A percentile compares a stretch with the other conserved stretches of the same genome.
These are phyloP conservation scores for Pelargonium australe DNA, from an alignment of 441 rosid genomes.

Conservation along the genomic window DNA sequence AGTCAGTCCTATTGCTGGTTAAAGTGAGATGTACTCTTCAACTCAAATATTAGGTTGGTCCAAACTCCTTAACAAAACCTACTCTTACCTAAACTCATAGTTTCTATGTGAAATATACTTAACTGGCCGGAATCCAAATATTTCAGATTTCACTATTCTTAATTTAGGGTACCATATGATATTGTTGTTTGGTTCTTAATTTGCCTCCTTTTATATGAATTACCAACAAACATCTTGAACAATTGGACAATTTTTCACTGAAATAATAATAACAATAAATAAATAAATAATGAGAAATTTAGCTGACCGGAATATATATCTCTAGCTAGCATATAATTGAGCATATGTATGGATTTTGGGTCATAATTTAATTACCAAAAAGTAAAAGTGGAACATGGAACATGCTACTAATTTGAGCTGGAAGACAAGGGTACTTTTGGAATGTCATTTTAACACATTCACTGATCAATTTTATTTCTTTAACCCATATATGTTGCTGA, in stretches of 20 bases:
- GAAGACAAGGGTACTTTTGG: constrained; percentile 19
- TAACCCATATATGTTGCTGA: background rate
- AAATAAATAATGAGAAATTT: too few species aligned
- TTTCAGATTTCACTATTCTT: too few species aligned
- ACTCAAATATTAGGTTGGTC: constrained; percentile 7
- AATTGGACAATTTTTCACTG: too few species aligned
- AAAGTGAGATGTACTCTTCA: background rate
- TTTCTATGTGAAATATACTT: background rate
- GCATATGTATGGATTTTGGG: background rate
- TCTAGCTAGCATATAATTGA: background rate
- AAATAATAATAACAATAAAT: too few species aligned
- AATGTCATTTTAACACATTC: constrained; percentile 20
- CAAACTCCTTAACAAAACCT: background rate
- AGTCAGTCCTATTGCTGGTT: background rate
- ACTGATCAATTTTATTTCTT: constrained; percentile 1
- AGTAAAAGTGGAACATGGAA: constrained; percentile 13
- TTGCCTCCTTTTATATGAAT: too few species aligned
- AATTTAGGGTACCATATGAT: too few species aligned
- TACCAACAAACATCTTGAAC: too few species aligned
- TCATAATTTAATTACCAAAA: constrained; percentile 6
- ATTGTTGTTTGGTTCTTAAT: too few species aligned
- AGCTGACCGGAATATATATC: background rate
- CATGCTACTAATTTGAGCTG: constrained; percentile 8
- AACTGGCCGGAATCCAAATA: too few species aligned
- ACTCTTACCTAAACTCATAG: background rate